phyloP scores from a whole-genome alignment of 768 basidiomycete species.

The Neoboletus brunneissimus region DNA sequence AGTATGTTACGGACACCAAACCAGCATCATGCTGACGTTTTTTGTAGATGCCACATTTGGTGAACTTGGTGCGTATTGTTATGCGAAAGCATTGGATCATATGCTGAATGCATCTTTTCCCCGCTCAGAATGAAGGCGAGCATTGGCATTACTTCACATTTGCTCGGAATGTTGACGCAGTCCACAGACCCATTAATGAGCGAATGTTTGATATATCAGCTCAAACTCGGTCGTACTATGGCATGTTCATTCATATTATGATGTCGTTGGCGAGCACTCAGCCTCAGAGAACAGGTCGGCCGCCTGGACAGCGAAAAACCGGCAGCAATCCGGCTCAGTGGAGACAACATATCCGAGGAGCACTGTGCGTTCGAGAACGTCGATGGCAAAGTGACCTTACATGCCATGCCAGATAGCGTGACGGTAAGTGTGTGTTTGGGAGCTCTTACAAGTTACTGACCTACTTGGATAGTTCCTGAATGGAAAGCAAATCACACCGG shows the following conservation, averaged over 20 bases:
- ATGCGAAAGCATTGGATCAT: background rate
- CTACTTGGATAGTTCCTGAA: conserved; percentile 72
- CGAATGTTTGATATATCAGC: conserved; percentile 90
- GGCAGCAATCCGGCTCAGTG: conserved; percentile 89
- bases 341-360: conserved; percentile 85
- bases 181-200: conserved; percentile 88
- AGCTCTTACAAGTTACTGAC: conserved; percentile 12
- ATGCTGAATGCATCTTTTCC: conserved; percentile 16
- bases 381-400: conserved; percentile 80
- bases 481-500: conserved; percentile 79
- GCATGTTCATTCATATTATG: conserved; percentile 38
- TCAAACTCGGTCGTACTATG: conserved; percentile 81
- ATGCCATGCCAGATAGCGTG: conserved; percentile 74
- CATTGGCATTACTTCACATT: conserved; percentile 1
- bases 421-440: conserved; percentile 53
- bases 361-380: conserved; percentile 90
- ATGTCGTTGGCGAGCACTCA: conserved; percentile 14
- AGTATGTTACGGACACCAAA: conserved; percentile 4
- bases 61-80: conserved; percentile 72
- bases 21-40: conserved; percentile 8
- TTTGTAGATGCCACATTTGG: conserved; percentile 84
- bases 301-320: conserved; percentile 77
- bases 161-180: conserved; percentile 6
- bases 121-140: conserved; percentile 67
- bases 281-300: conserved; percentile 58